These are phyloP conservation scores for Globisporangium apiculatum DNA, from an alignment of 352 stramenopile species.

Conservation along the genomic window DNA sequence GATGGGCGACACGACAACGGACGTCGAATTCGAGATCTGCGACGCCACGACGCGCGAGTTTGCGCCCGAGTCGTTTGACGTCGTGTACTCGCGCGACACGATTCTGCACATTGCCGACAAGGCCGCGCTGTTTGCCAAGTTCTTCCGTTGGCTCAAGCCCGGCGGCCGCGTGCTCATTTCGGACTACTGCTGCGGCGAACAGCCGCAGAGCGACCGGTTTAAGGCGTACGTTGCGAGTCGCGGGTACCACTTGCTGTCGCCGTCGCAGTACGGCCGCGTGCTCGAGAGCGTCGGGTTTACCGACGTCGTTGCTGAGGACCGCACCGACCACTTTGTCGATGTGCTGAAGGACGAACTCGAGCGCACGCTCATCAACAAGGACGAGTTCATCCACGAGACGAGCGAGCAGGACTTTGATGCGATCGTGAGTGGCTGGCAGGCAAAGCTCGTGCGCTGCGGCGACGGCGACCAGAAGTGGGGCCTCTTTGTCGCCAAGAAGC, in stretches of 20 bases:
- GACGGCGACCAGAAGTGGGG: conserved; percentile 75
- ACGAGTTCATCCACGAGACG: conserved; percentile 62
- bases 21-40: conserved; percentile 71
- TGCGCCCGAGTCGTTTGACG: conserved; percentile 53
- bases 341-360: conserved; percentile 58
- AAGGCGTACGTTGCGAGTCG: conserved; percentile 50
- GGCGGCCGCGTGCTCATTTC: conserved; percentile 37
- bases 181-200: conserved; percentile 61
- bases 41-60: conserved; percentile 56
- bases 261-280: conserved; percentile 47
- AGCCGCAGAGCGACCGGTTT: conserved; percentile 39
- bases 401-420: conserved; percentile 57
- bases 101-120: conserved; percentile 42
- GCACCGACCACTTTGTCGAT: conserved; percentile 55
- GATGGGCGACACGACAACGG: conserved; percentile 33
- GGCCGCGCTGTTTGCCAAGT: conserved; percentile 29
- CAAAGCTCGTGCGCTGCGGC: conserved; percentile 55
- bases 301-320: conserved; percentile 50
- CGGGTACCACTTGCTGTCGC: conserved; percentile 61
- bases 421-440: conserved; percentile 63
- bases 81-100: conserved; percentile 41
- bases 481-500: conserved; percentile 60
- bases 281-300: conserved; percentile 45
- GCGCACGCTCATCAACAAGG: conserved; percentile 47
- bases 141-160: conserved; percentile 35